Base-by-base conservation (phyloP, 2,329 filamentous ascomycete genomes). In the Stemphylium lycopersici region DNA sequence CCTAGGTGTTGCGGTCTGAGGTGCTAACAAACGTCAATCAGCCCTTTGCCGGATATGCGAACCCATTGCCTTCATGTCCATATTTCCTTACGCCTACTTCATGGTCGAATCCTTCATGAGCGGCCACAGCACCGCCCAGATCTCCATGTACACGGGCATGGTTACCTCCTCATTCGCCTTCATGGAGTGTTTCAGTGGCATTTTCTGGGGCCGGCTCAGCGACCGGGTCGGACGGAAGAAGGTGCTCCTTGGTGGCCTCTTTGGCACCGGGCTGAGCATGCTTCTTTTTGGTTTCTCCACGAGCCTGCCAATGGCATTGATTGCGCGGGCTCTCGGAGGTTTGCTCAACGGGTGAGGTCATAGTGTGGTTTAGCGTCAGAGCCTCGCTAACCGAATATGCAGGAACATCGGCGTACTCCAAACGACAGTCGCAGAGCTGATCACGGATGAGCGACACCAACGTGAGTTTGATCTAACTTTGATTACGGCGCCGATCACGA, bases 61-160 rank as follows among this genome's bases (percentile, higher is more conserved):
- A 75, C 95, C 95, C 47, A 98, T 99, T 76, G 95, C 95, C 5
- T 98, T 99, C 82, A 98, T 97, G 91, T 97, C 93, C 48, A 97
- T 98, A 66, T 98, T 99, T 74, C 95, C 95, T 1, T 99, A 98
- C 77, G 92, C 96, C 66, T 98, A 96, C 80, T 93, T 90, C 80
- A 98, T 99, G 95, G 89, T 98, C 66, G 83, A 92, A 68, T 91
- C 92, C 58, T 98, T 98, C 77, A 82, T 90, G 69, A 88, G 96
- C 72, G 90, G 92, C 59, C 82, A 90, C 41, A 87, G 92, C 71
- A 81, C 89, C 59, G 87, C 84, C 67, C 87, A 90, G 72, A 96
- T 97, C 65, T 90, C 93, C 12, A 86, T 97, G 52, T 98, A 96
- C 75, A 92, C 91, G 22, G 93, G 95, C 68, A 90, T 97, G 87